Conservation (phyloP, 441 rosid species). For the Codiaeum variegatum region DNA sequence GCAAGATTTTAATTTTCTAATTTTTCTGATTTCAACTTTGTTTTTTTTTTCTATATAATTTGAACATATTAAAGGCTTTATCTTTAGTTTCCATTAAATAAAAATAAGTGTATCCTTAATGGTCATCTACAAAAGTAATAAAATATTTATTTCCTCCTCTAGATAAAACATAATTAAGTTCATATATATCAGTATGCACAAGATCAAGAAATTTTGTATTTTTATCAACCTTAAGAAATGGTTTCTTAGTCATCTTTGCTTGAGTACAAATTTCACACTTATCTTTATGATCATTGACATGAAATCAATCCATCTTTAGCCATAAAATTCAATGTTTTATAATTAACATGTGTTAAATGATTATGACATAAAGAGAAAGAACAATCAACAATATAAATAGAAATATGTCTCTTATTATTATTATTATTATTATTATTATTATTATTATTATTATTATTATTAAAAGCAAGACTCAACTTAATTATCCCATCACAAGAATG, state of each 20-base stretch:
- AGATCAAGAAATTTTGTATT: background rate
- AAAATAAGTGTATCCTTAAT: background rate
- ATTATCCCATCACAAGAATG: slow-evolving; percentile 6
- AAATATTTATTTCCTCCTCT: too few relatives aligned
- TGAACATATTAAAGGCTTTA: background rate
- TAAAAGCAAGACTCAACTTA: background rate
- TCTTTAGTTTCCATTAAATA: too few relatives aligned
- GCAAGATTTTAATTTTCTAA: too few relatives aligned
- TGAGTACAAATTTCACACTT: background rate
- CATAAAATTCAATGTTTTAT: background rate
- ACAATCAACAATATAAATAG: slow-evolving; percentile 1
- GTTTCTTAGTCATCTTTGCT: background rate
- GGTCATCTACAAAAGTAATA: background rate
- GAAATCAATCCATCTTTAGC: background rate
- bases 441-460: too few relatives aligned
- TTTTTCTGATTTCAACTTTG: too few relatives aligned
- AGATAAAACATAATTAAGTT: background rate
- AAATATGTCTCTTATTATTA: background rate
- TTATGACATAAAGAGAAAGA: slow-evolving; percentile 2
- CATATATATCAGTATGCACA: background rate
- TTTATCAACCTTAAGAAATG: background rate
- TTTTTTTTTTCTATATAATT: too few relatives aligned
- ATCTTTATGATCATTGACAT: background rate
- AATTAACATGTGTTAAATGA: slow-evolving; percentile 8
- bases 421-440: too few relatives aligned